Evolutionary conservation across 495 filamentous ascomycete species (phyloP).

Genomic region (Penicillium malachiteum): DNA sequence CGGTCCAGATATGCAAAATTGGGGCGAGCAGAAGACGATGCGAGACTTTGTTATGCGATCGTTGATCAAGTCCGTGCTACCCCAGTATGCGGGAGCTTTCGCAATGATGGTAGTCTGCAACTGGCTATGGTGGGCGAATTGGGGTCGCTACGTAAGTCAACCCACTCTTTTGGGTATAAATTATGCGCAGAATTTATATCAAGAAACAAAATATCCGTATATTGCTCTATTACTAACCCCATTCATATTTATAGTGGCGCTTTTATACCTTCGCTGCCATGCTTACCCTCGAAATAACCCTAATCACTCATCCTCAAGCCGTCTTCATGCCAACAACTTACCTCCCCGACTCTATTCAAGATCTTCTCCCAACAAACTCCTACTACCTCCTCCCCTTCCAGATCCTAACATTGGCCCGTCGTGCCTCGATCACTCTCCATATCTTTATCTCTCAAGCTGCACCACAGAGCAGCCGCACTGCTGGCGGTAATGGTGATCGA

Average conservation of each 20-base stretch:
- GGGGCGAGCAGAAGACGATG: slow-evolving; percentile 67
- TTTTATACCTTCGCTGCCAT: slow-evolving; percentile 72
- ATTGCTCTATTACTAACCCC: neutral
- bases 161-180: no score
- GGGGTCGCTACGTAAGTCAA: slow-evolving; percentile 62
- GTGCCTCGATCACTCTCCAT: slow-evolving; percentile 73
- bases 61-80: slow-evolving; percentile 48
- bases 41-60: slow-evolving; percentile 73
- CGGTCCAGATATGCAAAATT: slow-evolving; percentile 69
- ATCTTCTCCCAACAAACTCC: slow-evolving; percentile 53
- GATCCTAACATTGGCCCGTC: slow-evolving; percentile 72
- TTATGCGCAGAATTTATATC: neutral
- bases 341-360: slow-evolving; percentile 40
- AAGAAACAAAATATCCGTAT: neutral
- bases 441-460: slow-evolving; percentile 85
- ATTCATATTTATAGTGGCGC: slow-evolving; percentile 61
- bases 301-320: slow-evolving; percentile 62
- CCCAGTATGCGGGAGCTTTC: slow-evolving; percentile 66
- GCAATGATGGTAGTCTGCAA: slow-evolving; percentile 65
- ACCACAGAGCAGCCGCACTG: slow-evolving; percentile 18
- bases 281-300: slow-evolving; percentile 69
- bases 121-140: slow-evolving; percentile 76
- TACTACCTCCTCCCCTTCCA: slow-evolving; percentile 86
- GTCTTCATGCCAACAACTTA: slow-evolving; percentile 36
- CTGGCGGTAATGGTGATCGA: slow-evolving; percentile 13